phyloP scores from a whole-genome alignment of 1,284 basidiomycete genomes.

The Malassezia equina region DNA sequence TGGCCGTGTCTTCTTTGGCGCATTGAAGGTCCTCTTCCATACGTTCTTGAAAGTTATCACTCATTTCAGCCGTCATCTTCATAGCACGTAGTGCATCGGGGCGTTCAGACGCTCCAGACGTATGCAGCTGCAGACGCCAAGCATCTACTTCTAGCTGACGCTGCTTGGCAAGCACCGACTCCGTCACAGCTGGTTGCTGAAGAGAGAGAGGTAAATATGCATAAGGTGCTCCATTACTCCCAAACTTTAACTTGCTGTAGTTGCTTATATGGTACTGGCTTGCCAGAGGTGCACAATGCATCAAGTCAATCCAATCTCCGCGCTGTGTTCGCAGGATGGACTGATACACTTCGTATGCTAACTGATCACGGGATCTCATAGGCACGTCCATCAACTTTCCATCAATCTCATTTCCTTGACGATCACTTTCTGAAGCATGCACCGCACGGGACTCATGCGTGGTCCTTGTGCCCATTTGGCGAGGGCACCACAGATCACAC shows the following conservation, averaged over 20 bases:
- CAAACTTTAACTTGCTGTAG: constrained; percentile 40
- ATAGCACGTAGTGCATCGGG: constrained; percentile 13
- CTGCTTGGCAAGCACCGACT: constrained; percentile 26
- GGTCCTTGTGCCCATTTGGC: background rate
- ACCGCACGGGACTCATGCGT: background rate
- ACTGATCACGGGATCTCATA: constrained; percentile 19
- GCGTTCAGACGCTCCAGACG: background rate
- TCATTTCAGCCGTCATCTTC: constrained; percentile 21
- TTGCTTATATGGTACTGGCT: constrained; percentile 44
- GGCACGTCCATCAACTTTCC: background rate
- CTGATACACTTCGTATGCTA: constrained; percentile 26
- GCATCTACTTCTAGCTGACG: constrained; percentile 23
- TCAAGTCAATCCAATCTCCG: constrained; percentile 34
- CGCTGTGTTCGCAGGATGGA: constrained; percentile 23
- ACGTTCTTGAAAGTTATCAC: constrained; percentile 24
- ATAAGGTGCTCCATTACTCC: constrained; percentile 32
- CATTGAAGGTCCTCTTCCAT: constrained; percentile 20
- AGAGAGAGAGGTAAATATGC: constrained; percentile 41
- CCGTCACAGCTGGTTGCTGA: constrained; percentile 31
- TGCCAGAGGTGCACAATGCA: constrained; percentile 34
- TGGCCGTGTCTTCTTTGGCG: background rate
- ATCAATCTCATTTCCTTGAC: background rate
- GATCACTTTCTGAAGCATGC: background rate
- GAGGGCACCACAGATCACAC: background rate
- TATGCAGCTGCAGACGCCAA: constrained; percentile 16